Percentiles rank a stretch among this genome's conserved stretches.
Evolutionary conservation across 2,329 filamentous ascomycete genomes (phyloP).

Genomic region (Elsinoe perseae): DNA sequence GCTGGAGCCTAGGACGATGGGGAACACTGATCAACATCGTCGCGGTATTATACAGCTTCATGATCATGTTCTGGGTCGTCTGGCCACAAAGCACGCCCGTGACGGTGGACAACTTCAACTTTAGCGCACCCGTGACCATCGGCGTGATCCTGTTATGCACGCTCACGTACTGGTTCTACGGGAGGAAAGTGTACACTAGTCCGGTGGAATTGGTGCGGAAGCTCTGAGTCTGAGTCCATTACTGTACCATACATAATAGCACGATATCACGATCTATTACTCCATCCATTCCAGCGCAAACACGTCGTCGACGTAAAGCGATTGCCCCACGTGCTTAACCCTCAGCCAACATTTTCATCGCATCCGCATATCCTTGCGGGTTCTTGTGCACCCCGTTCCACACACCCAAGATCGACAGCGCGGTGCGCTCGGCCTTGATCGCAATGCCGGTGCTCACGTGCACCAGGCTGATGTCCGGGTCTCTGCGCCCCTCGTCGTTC

Average conservation of each 20-base stretch:
- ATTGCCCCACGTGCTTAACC: too few species aligned
- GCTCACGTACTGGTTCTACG: constrained; percentile 28
- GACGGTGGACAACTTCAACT: constrained; percentile 28
- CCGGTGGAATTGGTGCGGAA: constrained; percentile 17
- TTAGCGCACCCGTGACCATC: constrained; percentile 31
- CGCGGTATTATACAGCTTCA: constrained; percentile 31
- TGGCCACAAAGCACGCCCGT: constrained; percentile 31
- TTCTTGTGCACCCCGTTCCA: too few species aligned
- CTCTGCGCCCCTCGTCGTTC: too few species aligned
- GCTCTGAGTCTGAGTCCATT: background rate
- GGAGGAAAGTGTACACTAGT: constrained; percentile 28
- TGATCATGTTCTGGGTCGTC: constrained; percentile 37
- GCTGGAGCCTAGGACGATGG: constrained; percentile 34
- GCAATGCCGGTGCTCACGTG: too few species aligned
- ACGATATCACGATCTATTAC: background rate
- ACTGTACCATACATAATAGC: background rate
- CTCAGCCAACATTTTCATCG: too few species aligned
- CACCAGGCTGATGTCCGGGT: too few species aligned
- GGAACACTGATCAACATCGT: constrained; percentile 33
- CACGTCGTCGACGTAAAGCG: too few species aligned
- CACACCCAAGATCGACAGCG: too few species aligned
- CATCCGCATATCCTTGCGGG: too few species aligned
- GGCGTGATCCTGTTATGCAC: constrained; percentile 25
- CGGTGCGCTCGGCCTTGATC: too few species aligned
- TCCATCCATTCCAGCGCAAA: too few species aligned